Percentiles rank a stretch among this genome's conserved stretches.
Conservation (phyloP, 805 yeast species). For the Zygotorulaspora florentina region DNA sequence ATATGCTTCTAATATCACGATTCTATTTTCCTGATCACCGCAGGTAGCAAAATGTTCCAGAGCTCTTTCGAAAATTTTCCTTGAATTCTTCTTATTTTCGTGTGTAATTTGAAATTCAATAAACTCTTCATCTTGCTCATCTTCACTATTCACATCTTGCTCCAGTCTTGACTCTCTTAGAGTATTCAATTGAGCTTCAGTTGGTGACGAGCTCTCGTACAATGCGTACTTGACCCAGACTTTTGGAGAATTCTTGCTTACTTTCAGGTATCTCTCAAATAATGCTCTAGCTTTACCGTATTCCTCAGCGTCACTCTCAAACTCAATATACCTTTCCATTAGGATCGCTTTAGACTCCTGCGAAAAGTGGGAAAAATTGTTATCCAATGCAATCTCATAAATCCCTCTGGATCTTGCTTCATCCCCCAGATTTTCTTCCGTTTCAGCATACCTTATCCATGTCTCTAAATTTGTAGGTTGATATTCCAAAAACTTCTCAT, state of each 20-base stretch:
- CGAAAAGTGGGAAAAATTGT: slow-evolving; percentile 24
- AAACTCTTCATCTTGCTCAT: slow-evolving; percentile 36
- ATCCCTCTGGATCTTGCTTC: slow-evolving; percentile 62
- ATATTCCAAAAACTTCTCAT: slow-evolving; percentile 49
- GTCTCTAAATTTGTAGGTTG: slow-evolving; percentile 27
- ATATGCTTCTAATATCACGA: slow-evolving; percentile 56
- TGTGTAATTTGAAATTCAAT: slow-evolving; percentile 48
- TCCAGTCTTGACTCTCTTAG: slow-evolving; percentile 16
- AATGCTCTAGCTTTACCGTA: slow-evolving; percentile 53
- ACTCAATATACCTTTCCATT: slow-evolving; percentile 47
- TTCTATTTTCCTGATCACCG: slow-evolving; percentile 42
- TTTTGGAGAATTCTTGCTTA: slow-evolving; percentile 34
- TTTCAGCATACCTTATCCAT: slow-evolving; percentile 62
- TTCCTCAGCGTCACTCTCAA: slow-evolving; percentile 56
- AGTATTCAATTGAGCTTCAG: slow-evolving; percentile 34
- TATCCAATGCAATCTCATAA: slow-evolving; percentile 45
- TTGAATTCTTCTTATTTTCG: slow-evolving; percentile 46
- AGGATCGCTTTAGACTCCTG: slow-evolving; percentile 19
- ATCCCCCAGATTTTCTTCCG: slow-evolving; percentile 69
- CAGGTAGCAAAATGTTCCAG: slow-evolving; percentile 40
- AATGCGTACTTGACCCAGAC: slow-evolving; percentile 65
- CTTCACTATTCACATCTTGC: slow-evolving; percentile 8
- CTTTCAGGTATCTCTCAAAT: slow-evolving; percentile 39
- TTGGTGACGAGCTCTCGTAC: slow-evolving; percentile 66
- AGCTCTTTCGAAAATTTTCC: slow-evolving; percentile 56